phyloP scores from a whole-genome alignment of 495 filamentous ascomycete genomes.

The Daldinia loculata region DNA sequence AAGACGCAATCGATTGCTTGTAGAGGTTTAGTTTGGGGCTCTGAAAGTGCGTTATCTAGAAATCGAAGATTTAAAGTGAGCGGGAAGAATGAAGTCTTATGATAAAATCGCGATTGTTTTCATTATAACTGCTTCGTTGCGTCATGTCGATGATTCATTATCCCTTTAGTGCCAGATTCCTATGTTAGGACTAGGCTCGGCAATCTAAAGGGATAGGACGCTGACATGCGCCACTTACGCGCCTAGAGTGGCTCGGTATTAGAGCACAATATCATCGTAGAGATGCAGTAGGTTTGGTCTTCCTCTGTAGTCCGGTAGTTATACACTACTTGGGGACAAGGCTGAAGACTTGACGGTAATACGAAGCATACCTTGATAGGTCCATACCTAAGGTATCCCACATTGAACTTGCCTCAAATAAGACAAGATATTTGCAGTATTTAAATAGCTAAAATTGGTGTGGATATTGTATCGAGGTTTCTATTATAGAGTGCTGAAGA shows the following conservation, averaged over 20 bases:
- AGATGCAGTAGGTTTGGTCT: background rate
- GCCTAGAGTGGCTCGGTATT: slow-evolving; percentile 1
- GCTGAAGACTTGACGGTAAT: background rate
- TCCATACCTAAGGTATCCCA: background rate
- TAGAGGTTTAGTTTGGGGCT: background rate
- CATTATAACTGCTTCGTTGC: slow-evolving; percentile 8
- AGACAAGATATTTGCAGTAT: no score
- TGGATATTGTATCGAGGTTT: no score
- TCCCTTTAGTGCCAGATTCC: slow-evolving; percentile 17
- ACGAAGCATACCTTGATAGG: background rate
- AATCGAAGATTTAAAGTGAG: background rate
- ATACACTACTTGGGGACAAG: background rate
- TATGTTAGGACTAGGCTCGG: background rate
- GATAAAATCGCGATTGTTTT: background rate
- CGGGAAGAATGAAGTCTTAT: background rate
- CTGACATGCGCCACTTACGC: slow-evolving; percentile 9
- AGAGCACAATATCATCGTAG: background rate
- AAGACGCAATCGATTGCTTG: background rate
- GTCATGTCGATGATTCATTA: slow-evolving; percentile 44
- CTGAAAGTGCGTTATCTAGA: no score
- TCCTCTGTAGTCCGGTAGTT: background rate
- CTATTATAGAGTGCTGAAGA: no score
- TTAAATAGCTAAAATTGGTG: no score
- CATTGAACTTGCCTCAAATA: background rate
- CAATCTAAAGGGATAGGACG: slow-evolving; percentile 4